A percentile compares a stretch with the other conserved stretches of the same genome.
These are phyloP conservation scores for Aschersonia sp. DNA, from an alignment of 2,329 filamentous ascomycete genomes.

Conservation along the genomic window DNA sequence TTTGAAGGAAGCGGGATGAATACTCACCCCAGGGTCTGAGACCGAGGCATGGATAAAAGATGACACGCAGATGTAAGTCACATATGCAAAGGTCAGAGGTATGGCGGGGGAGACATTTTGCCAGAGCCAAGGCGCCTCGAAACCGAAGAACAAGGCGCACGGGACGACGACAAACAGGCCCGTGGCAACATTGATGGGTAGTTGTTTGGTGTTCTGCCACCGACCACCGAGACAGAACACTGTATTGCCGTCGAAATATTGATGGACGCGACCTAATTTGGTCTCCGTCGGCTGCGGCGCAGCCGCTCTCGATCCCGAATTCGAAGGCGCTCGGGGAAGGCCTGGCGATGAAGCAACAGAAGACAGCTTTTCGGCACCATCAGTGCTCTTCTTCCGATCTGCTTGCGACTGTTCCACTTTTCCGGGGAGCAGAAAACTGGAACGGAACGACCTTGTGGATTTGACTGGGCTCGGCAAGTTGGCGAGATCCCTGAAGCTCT, in stretches of 20 bases:
- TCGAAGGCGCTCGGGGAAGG: conserved; percentile 33
- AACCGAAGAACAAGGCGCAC: conserved; percentile 68
- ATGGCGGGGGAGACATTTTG: conserved; percentile 73
- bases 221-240: conserved; percentile 77
- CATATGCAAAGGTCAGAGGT: conserved; percentile 77
- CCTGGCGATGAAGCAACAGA: conserved; percentile 65
- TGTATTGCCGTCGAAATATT: conserved; percentile 91
- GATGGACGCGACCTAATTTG: conserved; percentile 53
- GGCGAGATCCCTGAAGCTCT: conserved; percentile 36
- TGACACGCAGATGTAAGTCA: conserved; percentile 82
- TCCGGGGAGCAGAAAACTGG: conserved; percentile 53
- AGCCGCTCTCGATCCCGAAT: conserved; percentile 6
- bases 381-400: conserved; percentile 39
- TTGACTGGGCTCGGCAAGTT: conserved; percentile 46
- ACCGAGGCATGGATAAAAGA: conserved; percentile 89
- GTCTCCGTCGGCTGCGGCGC: conserved; percentile 11
- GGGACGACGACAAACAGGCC: conserved; percentile 69
- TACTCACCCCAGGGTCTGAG: conserved; percentile 79
- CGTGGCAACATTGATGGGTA: conserved; percentile 80
- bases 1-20: background rate
- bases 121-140: conserved; percentile 78
- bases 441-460: conserved; percentile 63
- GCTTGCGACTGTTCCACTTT: conserved; percentile 33
- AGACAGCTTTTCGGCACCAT: conserved; percentile 69
- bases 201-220: conserved; percentile 73